A percentile compares a stretch with the other conserved stretches of the same genome.
Conservation (phyloP, 2,329 filamentous ascomycete species). For the Exophiala sideris region DNA sequence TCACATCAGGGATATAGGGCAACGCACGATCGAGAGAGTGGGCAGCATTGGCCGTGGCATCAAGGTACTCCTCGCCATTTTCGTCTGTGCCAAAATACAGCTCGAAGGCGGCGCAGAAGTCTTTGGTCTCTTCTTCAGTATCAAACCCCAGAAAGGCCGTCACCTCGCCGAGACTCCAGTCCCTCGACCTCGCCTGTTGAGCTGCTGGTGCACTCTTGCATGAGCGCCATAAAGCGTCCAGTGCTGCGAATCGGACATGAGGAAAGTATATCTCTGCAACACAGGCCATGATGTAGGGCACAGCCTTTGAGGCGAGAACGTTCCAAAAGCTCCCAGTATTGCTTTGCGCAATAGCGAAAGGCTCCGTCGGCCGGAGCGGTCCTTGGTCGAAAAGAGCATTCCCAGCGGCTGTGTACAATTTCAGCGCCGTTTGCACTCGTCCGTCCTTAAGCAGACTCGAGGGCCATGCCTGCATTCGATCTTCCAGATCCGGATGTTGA, state of each 20-base stretch:
- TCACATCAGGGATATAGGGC: constrained; percentile 25
- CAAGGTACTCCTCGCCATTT: constrained; percentile 49
- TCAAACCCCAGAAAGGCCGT: constrained; percentile 55
- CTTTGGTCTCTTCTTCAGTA: constrained; percentile 49
- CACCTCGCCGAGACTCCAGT: constrained; percentile 56
- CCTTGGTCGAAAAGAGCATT: constrained; percentile 53
- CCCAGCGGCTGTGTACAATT: constrained; percentile 55
- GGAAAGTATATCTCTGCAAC: constrained; percentile 63
- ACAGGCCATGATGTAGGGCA: constrained; percentile 63
- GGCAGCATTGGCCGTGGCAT: constrained; percentile 42
- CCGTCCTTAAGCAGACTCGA: constrained; percentile 48
- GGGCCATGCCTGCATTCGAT: constrained; percentile 57
- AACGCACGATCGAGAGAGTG: constrained; percentile 49
- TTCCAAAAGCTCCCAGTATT: constrained; percentile 59
- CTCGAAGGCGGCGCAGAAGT: constrained; percentile 54
- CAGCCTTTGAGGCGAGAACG: constrained; percentile 51
- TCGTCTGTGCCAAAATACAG: constrained; percentile 48
- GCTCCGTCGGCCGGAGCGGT: constrained; percentile 47
- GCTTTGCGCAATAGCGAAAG: constrained; percentile 54
- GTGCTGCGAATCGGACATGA: constrained; percentile 53
- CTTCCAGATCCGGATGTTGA: constrained; percentile 54
- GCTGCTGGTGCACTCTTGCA: constrained; percentile 49
- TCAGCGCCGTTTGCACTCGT: constrained; percentile 55
- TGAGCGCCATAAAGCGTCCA: constrained; percentile 54
- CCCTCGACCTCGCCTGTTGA: constrained; percentile 49